These are phyloP conservation scores for Sistotremastrum niveocremeum DNA, from an alignment of 768 basidiomycete species.

Conservation along the genomic window DNA sequence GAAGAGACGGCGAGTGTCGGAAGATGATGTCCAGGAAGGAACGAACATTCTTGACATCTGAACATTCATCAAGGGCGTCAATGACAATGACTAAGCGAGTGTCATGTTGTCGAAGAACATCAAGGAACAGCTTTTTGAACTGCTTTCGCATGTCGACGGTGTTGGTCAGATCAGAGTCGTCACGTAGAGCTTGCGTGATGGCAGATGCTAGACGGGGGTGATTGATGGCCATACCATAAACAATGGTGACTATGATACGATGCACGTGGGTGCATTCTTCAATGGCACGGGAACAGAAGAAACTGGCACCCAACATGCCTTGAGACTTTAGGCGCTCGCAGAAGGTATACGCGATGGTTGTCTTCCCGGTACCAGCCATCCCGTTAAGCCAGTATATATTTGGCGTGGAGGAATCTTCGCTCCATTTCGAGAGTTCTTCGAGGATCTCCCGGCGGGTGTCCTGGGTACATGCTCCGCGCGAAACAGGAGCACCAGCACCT, in stretches of 20 bases:
- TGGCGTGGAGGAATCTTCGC: constrained; percentile 4
- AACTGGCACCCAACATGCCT: constrained; percentile 14
- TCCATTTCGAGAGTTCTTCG: constrained; percentile 12
- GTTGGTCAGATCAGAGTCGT: constrained; percentile 11
- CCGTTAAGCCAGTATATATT: constrained; percentile 16
- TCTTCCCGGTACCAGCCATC: constrained; percentile 14
- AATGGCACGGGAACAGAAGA: constrained; percentile 17
- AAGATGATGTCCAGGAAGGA: constrained; percentile 6
- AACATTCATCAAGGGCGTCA: constrained; percentile 17
- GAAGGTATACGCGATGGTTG: constrained; percentile 13
- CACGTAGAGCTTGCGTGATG: constrained; percentile 9
- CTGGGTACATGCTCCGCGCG: too few relatives aligned
- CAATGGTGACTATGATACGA: constrained; percentile 15
- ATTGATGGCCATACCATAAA: constrained; percentile 11
- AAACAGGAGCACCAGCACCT: too few relatives aligned
- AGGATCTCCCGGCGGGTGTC: constrained; percentile 13
- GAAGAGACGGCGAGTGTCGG: constrained; percentile 2
- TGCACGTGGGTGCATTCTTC: constrained; percentile 13
- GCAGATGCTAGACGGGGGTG: constrained; percentile 7
- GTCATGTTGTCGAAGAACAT: too few relatives aligned
- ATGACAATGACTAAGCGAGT: constrained; percentile 16
- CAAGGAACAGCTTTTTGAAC: constrained; percentile 12
- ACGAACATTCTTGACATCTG: constrained; percentile 7
- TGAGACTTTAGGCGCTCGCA: constrained; percentile 7
- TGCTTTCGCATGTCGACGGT: constrained; percentile 11